Evolutionary conservation across 2,329 filamentous ascomycete species (phyloP).

Genomic region (Exophiala spinifera): DNA sequence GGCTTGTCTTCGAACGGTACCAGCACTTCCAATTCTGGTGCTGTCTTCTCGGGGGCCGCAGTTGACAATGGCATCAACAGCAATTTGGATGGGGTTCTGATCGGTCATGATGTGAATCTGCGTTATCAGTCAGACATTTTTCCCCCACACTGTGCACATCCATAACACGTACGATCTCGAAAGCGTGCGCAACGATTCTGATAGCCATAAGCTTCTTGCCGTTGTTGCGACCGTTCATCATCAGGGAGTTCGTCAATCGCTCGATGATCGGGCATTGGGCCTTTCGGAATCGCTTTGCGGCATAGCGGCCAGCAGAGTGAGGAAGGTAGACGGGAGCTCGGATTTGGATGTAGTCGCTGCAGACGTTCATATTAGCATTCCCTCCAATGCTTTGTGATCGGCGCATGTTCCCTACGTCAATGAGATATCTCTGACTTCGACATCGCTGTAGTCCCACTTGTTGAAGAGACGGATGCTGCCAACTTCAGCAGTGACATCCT

Average conservation of each 20-base stretch:
- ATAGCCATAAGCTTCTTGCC: conserved; percentile 99
- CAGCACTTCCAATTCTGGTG: conserved; percentile 98
- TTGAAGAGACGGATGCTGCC: conserved; percentile 96
- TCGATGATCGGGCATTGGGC: conserved; percentile 99
- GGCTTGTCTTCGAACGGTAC: conserved; percentile 99
- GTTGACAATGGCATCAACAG: conserved; percentile 99
- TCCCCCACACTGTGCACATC: too few relatives aligned
- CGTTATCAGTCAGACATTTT: neutral
- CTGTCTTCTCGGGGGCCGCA: conserved; percentile 99
- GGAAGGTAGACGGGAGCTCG: conserved; percentile 98
- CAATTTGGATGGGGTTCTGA: conserved; percentile 99
- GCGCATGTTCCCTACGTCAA: conserved; percentile 73
- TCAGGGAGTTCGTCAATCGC: conserved; percentile 99
- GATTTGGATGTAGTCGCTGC: conserved; percentile 99
- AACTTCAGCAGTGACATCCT: conserved; percentile 85
- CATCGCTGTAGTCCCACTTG: conserved; percentile 98
- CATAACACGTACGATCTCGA: conserved; percentile 85
- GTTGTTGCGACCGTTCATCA: conserved; percentile 99
- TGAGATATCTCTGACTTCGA: conserved; percentile 99
- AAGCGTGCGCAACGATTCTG: conserved; percentile 96
- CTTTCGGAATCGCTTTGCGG: conserved; percentile 99
- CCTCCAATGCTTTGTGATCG: neutral
- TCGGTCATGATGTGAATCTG: conserved; percentile 99
- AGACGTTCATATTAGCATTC: conserved; percentile 34
- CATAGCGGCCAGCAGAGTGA: conserved; percentile 98